Evolutionary conservation across 2,329 filamentous ascomycete species (phyloP).

Genomic region (Biscogniauxia sp.): DNA sequence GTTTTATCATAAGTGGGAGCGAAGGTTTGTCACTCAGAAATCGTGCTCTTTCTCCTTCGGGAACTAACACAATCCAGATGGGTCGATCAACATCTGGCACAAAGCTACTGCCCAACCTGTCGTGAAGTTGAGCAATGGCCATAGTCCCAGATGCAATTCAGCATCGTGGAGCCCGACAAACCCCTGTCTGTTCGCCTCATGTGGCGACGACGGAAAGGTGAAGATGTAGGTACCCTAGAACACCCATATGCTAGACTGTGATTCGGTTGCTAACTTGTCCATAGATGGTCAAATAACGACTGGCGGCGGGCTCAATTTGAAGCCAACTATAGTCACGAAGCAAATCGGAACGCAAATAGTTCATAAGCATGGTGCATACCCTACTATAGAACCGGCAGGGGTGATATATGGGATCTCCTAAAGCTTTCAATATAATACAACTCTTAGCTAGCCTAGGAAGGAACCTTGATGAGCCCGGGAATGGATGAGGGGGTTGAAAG

Average conservation of each 20-base stretch:
- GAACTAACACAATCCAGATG: constrained; percentile 41
- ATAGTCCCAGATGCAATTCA: constrained; percentile 76
- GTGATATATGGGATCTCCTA: not conserved
- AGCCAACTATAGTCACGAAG: constrained; percentile 12
- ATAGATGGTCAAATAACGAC: constrained; percentile 39
- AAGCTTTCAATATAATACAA: not conserved
- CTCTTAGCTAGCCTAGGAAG: not conserved
- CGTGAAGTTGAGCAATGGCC: constrained; percentile 68
- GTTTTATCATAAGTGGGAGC: constrained; percentile 87
- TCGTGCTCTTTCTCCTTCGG: not conserved
- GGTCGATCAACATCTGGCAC: constrained; percentile 84
- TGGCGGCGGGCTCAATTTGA: constrained; percentile 24
- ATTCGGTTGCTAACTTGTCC: constrained; percentile 15
- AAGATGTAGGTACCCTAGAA: constrained; percentile 65
- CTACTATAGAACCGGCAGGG: not conserved
- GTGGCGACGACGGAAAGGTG: constrained; percentile 81
- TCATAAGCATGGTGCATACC: constrained; percentile 10
- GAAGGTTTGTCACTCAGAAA: constrained; percentile 61
- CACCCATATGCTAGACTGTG: not conserved
- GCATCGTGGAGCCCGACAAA: constrained; percentile 86
- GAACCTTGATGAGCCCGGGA: no score
- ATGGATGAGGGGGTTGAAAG: no score
- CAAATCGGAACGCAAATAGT: constrained; percentile 18
- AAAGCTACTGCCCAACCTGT: constrained; percentile 76
- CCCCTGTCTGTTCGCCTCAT: constrained; percentile 82